Percentiles rank a stretch among this genome's conserved stretches.
phyloP scores from a whole-genome alignment of 495 filamentous ascomycete species.

The Aspergillus biplanus region DNA sequence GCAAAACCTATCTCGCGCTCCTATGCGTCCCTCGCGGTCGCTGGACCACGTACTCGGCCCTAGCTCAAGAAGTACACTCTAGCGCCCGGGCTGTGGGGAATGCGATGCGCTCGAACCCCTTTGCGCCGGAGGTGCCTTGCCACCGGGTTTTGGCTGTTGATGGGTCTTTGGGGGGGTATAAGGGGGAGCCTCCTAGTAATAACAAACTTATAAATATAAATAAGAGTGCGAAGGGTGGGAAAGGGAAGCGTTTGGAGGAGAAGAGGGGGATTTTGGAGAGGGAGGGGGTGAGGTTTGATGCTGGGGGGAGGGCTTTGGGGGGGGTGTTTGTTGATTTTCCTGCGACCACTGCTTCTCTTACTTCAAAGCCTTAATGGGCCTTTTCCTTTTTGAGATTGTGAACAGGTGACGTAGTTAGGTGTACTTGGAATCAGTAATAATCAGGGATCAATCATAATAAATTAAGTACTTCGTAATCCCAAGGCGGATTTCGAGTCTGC shows the following conservation, averaged over 20 bases:
- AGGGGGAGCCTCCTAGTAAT: conserved; percentile 11
- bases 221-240: conserved; percentile 19
- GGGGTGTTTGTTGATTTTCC: conserved; percentile 29
- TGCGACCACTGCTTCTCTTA: background rate
- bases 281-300: conserved; percentile 31
- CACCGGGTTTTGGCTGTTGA: conserved; percentile 44
- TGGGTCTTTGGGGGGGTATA: conserved; percentile 28
- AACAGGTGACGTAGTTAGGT: no score
- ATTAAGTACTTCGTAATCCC: background rate
- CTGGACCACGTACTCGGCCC: conserved; percentile 73
- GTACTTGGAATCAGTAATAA: no score
- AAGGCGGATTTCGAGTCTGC: background rate
- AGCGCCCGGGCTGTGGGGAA: conserved; percentile 81
- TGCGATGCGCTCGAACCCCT: conserved; percentile 72
- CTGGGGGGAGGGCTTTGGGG: conserved; percentile 23
- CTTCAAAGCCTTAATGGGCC: no score
- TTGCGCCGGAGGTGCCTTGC: conserved; percentile 63
- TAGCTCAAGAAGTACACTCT: conserved; percentile 66
- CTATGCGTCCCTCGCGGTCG: conserved; percentile 70
- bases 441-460: no score
- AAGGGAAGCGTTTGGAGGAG: conserved; percentile 14
- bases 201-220: conserved; percentile 15
- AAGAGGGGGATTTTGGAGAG: conserved; percentile 28
- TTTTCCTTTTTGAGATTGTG: no score
- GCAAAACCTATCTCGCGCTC: conserved; percentile 66